Evolutionary conservation across 2,329 filamentous ascomycete species (phyloP).

Genomic region (Beauveria sp.): DNA sequence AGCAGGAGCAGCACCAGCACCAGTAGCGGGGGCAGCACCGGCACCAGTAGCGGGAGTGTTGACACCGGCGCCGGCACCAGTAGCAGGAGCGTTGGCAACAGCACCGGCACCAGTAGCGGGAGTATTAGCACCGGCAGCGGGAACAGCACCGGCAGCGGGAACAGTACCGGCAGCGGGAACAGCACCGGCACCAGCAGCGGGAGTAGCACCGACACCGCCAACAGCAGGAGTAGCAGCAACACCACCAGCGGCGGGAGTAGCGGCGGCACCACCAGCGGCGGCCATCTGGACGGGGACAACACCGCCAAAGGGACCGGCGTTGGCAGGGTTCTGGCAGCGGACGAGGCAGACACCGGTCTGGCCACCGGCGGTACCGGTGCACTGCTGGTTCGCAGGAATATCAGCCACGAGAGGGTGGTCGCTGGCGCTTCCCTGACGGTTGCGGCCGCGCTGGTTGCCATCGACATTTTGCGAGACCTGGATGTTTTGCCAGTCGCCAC

Average conservation of each 20-base stretch:
- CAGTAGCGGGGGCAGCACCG: too few relatives aligned
- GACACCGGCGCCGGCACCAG: neutral
- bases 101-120: neutral
- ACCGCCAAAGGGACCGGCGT: conserved; percentile 55
- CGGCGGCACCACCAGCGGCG: neutral
- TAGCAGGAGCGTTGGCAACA: neutral
- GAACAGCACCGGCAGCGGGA: neutral
- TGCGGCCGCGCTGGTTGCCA: conserved; percentile 28
- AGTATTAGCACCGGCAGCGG: neutral
- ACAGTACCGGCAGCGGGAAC: neutral
- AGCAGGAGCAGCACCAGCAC: neutral
- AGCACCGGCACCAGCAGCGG: neutral
- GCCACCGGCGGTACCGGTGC: conserved; percentile 53
- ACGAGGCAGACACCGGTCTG: conserved; percentile 55
- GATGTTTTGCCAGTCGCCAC: conserved; percentile 42
- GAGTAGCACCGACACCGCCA: neutral
- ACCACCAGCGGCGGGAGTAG: conserved; percentile 12
- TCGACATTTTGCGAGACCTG: conserved; percentile 37
- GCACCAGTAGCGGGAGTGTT: neutral
- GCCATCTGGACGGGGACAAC: conserved; percentile 48
- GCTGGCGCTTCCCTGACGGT: conserved; percentile 31
- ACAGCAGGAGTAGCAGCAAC: neutral
- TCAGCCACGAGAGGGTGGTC: conserved; percentile 48
- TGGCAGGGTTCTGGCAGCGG: conserved; percentile 52
- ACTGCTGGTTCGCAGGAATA: conserved; percentile 47